A percentile compares a stretch with the other conserved stretches of the same genome.
Conservation (phyloP, 2,329 filamentous ascomycete species). For the Epichloe sp. region DNA sequence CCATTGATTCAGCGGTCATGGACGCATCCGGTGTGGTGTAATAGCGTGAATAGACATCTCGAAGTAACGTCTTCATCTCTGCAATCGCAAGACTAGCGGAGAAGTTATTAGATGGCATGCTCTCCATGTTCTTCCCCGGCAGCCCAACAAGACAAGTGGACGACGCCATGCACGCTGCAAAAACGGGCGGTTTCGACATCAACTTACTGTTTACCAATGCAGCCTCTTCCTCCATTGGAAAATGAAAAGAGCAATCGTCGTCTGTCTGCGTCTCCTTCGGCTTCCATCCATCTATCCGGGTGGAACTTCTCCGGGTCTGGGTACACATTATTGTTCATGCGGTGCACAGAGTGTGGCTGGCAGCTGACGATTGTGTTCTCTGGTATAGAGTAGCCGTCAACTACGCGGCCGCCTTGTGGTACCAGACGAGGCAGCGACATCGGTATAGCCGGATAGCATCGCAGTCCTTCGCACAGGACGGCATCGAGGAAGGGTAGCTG, state of each 20-base stretch:
- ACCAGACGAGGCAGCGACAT: conserved; percentile 53
- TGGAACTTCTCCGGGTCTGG: conserved; percentile 64
- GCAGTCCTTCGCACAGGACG: conserved; percentile 46
- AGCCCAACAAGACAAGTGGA: no score
- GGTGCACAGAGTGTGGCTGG: conserved; percentile 48
- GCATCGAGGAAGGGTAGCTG: conserved; percentile 48
- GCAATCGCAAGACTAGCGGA: conserved; percentile 38
- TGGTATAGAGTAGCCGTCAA: conserved; percentile 43
- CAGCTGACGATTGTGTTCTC: conserved; percentile 43
- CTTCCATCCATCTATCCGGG: conserved; percentile 72
- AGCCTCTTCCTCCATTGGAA: conserved; percentile 50
- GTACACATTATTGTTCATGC: conserved; percentile 53
- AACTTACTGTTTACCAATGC: conserved; percentile 54
- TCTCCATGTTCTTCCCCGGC: no score
- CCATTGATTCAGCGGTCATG: conserved; percentile 45
- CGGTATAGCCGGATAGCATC: conserved; percentile 51
- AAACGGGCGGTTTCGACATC: neutral
- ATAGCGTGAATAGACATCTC: conserved; percentile 48
- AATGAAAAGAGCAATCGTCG: conserved; percentile 53
- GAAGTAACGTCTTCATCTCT: conserved; percentile 55
- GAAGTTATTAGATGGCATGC: neutral
- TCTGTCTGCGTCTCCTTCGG: conserved; percentile 59
- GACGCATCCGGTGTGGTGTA: conserved; percentile 39
- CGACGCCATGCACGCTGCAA: neutral
- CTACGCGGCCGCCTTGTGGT: conserved; percentile 37